These are phyloP conservation scores for Populus ilicifolia DNA, from an alignment of 345 rosid genomes.

Conservation along the genomic window DNA sequence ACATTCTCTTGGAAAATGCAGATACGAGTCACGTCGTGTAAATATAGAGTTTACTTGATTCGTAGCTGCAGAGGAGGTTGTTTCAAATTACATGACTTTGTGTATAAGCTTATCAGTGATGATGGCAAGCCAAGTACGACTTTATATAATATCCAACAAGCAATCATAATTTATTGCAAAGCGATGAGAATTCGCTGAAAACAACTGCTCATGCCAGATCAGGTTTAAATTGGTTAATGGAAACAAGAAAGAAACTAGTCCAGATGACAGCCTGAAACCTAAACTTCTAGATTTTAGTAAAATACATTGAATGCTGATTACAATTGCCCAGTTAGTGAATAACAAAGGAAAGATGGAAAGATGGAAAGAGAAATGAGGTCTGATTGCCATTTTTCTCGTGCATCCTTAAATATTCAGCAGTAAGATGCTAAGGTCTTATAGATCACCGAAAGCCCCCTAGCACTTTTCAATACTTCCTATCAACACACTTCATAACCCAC, in stretches of 20 bases:
- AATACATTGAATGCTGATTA: neutral
- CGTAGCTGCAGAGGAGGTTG: neutral
- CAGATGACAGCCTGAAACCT: neutral
- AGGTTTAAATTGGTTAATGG: neutral
- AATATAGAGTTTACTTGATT: neutral
- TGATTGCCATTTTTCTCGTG: neutral
- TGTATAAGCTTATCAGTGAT: neutral
- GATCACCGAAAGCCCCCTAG: neutral
- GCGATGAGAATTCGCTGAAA: neutral
- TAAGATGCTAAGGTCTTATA: neutral
- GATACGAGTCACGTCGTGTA: neutral
- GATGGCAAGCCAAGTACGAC: neutral
- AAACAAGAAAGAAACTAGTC: neutral
- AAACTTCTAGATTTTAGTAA: neutral
- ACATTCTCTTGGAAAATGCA: neutral
- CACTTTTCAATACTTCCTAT: neutral
- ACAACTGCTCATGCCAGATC: neutral
- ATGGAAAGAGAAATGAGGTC: neutral
- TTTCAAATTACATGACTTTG: neutral
- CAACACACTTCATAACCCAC: neutral
- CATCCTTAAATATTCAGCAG: neutral
- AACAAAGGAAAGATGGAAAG: neutral
- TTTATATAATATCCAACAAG: neutral
- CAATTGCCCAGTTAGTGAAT: neutral
- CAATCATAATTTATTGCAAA: neutral